These are phyloP conservation scores for Acanthamoeba healyi DNA, from an alignment of 208 protist species.

Conservation along the genomic window DNA sequence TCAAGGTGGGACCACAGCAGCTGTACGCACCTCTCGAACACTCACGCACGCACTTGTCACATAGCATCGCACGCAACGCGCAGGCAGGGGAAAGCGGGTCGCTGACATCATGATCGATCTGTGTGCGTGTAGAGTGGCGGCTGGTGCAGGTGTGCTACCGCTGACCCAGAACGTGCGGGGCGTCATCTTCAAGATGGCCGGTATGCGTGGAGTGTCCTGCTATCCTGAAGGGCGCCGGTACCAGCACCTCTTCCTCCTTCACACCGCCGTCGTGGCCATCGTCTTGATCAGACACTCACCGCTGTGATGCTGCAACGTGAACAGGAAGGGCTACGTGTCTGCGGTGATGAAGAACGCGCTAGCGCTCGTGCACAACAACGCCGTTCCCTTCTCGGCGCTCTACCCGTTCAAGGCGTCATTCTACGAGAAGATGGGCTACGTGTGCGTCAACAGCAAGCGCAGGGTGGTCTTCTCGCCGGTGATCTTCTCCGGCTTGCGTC, in stretches of 20 bases:
- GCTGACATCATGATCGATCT: neutral
- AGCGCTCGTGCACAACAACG: neutral
- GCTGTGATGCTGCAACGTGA: neutral
- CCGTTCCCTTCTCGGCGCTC: constrained; percentile 36
- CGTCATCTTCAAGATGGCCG: constrained; percentile 26
- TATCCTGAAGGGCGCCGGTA: constrained; percentile 15
- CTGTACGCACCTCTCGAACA: neutral
- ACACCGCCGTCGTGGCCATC: neutral
- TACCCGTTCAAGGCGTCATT: constrained; percentile 70
- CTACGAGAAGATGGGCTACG: constrained; percentile 68
- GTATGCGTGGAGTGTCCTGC: constrained; percentile 28
- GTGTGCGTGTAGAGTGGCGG: neutral
- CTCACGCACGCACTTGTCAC: neutral
- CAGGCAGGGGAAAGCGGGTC: neutral
- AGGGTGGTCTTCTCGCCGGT: constrained; percentile 28
- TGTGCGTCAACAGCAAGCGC: constrained; percentile 37
- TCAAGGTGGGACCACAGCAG: constrained; percentile 1
- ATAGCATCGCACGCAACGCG: neutral
- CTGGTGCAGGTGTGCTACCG: constrained; percentile 13
- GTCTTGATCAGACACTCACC: neutral
- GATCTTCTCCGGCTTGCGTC: neutral
- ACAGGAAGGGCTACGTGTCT: constrained; percentile 42
- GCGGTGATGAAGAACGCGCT: neutral
- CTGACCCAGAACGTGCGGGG: constrained; percentile 71
- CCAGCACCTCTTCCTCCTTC: neutral